A percentile compares a stretch with the other conserved stretches of the same genome.
These are phyloP conservation scores for Wickerhamomyces mucosus DNA, from an alignment of 805 yeast species.

Conservation along the genomic window DNA sequence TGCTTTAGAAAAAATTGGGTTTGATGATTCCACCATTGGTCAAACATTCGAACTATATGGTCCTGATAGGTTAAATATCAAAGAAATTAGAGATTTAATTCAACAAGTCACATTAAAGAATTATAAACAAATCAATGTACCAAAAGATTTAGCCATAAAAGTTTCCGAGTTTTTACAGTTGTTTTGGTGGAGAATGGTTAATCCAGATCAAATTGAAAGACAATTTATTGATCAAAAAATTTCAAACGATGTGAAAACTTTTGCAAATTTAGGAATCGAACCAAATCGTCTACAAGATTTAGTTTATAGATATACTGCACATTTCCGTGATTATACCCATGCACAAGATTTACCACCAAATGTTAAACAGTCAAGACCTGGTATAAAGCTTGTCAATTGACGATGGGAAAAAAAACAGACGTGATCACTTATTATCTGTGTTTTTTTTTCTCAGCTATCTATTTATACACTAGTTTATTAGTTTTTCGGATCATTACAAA, in stretches of 20 bases:
- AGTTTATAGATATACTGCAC: constrained; percentile 34
- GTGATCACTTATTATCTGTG: too few species aligned
- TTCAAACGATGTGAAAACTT: constrained; percentile 52
- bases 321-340: constrained; percentile 21
- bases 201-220: constrained; percentile 70
- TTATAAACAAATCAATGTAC: constrained; percentile 29
- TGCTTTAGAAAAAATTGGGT: constrained; percentile 71
- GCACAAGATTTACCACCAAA: constrained; percentile 35
- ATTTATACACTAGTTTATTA: too few species aligned
- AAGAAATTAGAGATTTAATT: constrained; percentile 62
- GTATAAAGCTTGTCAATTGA: not conserved
- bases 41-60: constrained; percentile 69
- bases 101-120: constrained; percentile 45
- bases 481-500: too few species aligned
- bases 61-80: constrained; percentile 49
- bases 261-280: constrained; percentile 61
- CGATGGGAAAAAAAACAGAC: too few species aligned
- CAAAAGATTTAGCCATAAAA: constrained; percentile 26
- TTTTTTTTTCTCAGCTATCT: too few species aligned
- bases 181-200: constrained; percentile 38
- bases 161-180: constrained; percentile 27
- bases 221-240: constrained; percentile 56
- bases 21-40: constrained; percentile 73
- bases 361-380: constrained; percentile 18
- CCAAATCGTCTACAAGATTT: constrained; percentile 44